Evolutionary conservation across 2,329 filamentous ascomycete species (phyloP).

Genomic region (Aspergillus aculeatus): DNA sequence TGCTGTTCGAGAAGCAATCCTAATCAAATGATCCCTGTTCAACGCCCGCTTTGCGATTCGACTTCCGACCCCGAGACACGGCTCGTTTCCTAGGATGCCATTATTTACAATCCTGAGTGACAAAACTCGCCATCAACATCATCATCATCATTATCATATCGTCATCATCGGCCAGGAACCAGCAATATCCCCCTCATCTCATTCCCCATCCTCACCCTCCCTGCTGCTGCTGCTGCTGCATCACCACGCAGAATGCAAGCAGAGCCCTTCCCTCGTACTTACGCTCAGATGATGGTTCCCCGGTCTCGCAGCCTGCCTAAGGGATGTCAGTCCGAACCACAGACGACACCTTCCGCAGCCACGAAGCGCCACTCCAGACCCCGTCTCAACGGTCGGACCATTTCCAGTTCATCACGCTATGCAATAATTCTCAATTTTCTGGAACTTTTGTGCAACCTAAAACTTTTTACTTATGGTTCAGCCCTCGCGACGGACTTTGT

Average conservation of each 20-base stretch:
- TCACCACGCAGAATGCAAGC: neutral
- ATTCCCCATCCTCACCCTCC: neutral
- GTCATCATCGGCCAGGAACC: conserved; percentile 5
- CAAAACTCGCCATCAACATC: conserved; percentile 23
- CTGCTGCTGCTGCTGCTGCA: neutral
- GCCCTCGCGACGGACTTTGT: neutral
- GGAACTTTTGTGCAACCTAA: neutral
- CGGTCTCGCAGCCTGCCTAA: neutral
- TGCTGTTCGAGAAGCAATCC: neutral
- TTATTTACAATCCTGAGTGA: neutral
- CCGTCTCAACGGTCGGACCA: conserved; percentile 44
- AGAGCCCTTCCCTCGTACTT: conserved; percentile 2
- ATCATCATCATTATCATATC: conserved; percentile 43
- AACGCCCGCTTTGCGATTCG: neutral
- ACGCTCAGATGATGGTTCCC: conserved; percentile 1
- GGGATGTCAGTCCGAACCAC: conserved; percentile 50
- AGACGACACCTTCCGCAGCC: conserved; percentile 48
- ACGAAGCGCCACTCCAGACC: conserved; percentile 23
- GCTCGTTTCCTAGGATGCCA: conserved; percentile 12
- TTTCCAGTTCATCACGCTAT: neutral
- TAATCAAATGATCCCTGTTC: conserved; percentile 1
- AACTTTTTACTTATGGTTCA: neutral
- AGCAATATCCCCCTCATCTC: neutral
- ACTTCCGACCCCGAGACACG: conserved; percentile 6
- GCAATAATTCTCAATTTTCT: conserved; percentile 3